These are phyloP conservation scores for Hordeum pubiflorum DNA, from an alignment of 202 grass and related monocot species.

Conservation along the genomic window DNA sequence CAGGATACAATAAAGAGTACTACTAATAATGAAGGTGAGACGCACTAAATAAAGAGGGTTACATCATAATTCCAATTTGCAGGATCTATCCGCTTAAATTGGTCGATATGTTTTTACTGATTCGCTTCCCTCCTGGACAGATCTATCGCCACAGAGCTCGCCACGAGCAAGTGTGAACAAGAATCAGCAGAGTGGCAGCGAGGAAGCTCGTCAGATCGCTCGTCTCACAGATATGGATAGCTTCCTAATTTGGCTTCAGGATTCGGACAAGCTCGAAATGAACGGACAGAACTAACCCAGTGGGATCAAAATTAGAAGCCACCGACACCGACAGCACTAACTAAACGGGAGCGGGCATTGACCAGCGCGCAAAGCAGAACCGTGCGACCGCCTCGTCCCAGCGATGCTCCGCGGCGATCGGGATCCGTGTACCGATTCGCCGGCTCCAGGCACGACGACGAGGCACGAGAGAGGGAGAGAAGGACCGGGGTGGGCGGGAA, in stretches of 20 bases:
- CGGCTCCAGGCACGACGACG: background rate
- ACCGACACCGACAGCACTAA: conserved; percentile 19
- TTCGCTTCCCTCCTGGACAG: background rate
- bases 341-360: conserved; percentile 2
- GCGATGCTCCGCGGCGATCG: conserved; percentile 12
- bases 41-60: background rate
- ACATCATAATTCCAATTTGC: background rate
- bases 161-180: background rate
- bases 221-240: background rate
- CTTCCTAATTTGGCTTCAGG: background rate
- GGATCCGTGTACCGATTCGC: conserved; percentile 11
- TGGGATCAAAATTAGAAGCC: background rate
- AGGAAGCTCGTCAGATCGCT: background rate
- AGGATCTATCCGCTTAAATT: conserved; percentile 3
- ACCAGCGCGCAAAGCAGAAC: background rate
- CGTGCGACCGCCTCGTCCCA: background rate
- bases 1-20: no score
- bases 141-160: background rate
- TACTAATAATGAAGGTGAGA: background rate
- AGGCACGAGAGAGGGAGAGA: background rate
- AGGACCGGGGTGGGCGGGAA: no score
- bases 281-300: background rate
- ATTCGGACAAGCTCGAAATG: background rate
- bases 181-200: background rate
- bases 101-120: conserved; percentile 5